Evolutionary conservation across 306 rosid species (phyloP), one percentile per base, ranked within the genome.

Genomic region (Carpinus fangiana): DNA sequence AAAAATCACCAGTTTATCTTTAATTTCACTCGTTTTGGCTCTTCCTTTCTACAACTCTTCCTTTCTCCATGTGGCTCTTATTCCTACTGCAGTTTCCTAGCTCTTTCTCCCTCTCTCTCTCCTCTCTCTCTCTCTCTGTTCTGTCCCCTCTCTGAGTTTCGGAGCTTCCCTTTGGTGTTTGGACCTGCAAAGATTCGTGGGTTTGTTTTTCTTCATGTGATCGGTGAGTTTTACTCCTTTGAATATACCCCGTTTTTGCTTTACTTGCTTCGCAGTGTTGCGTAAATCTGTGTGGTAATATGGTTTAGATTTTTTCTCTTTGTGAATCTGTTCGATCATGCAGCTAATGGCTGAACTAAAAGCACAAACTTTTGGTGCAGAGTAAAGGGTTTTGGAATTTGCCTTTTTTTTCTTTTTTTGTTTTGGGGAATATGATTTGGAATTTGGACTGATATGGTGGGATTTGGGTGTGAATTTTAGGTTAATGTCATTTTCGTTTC

Each of bases 21-120:
- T 77, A 76, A 84, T 86, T 82, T 83, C 84, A 88, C 93, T 89
- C 87, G 89, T 71, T 87, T 84, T 81, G 76, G 72, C 70, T 77
- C 78, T 28, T 23, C 17, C 77, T 64, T 76, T 67, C 74, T 46
- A n/a, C 73, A 74, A 77, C 31, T 90, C 78, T 82, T 36, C 57
- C 83, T 73, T 70, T 69, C 45, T 89, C 85, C 95, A 86, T 82
- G 95, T 88, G 92, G 81, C 80, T 77, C 79, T 34, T 79, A 69
- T 84, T 76, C 61, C 80, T 83, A 72, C 86, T 76, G 88, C 91
- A 81, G 67, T 83, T 84, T 86, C 85, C 81, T 31, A 21, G 75
- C 76, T 79, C 14, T 82, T 87, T 57, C 82, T 55, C 72, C 7
- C 31, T 72, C 71, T 82, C 81, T 78, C 71, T 77, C 81, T 72